Conservation (phyloP, 768 basidiomycete genomes). For the Suillus luteus region DNA sequence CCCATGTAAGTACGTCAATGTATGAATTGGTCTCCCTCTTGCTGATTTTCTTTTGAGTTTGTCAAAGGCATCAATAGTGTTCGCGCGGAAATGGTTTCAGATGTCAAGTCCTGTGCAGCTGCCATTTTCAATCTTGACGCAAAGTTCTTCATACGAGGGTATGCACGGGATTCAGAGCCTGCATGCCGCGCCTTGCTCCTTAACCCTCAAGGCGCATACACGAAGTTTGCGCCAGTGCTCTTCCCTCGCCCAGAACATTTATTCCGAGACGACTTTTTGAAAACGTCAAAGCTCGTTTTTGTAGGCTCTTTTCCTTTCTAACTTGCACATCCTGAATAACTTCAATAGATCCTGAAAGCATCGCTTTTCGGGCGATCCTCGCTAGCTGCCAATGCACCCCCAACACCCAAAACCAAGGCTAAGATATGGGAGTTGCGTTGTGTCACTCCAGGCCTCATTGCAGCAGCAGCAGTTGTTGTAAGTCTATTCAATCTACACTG, state of each 20-base stretch:
- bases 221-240: slow-evolving; percentile 1
- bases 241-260: background rate
- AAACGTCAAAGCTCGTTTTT: background rate
- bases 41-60: slow-evolving; percentile 7
- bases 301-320: background rate
- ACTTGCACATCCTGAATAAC: background rate
- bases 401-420: slow-evolving; percentile 4
- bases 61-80: slow-evolving; percentile 9
- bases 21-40: no score
- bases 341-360: background rate
- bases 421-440: background rate
- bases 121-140: slow-evolving; percentile 2
- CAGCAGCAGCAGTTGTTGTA: slow-evolving; percentile 8
- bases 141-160: slow-evolving; percentile 6
- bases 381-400: background rate
- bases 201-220: background rate
- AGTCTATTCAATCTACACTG: background rate
- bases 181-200: background rate
- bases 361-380: background rate
- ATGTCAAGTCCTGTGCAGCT: background rate
- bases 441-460: slow-evolving; percentile 3
- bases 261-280: background rate
- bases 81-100: background rate
- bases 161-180: background rate
- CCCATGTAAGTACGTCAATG: slow-evolving; percentile 5